Conservation (phyloP, 148 eudicot genomes). For the Persicaria tinctoria region DNA sequence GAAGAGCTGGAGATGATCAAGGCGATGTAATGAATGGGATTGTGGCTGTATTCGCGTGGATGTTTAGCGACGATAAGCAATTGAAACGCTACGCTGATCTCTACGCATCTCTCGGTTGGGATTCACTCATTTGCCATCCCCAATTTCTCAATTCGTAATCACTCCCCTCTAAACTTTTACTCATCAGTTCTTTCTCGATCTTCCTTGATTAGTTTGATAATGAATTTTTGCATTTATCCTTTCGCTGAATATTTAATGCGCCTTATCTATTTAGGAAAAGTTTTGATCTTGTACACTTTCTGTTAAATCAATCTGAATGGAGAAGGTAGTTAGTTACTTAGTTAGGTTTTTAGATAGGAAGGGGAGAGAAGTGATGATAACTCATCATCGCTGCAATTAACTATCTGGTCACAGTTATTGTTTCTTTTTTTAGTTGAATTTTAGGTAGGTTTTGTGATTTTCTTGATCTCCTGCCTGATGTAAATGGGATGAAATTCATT, state of each 20-base stretch:
- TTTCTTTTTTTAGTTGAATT: neutral
- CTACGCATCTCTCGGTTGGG: slow-evolving; percentile 82
- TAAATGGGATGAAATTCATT: no score
- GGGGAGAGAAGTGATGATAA: neutral
- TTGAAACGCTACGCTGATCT: slow-evolving; percentile 70
- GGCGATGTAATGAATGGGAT: slow-evolving; percentile 44
- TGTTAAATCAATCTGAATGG: no score
- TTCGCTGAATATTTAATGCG: neutral
- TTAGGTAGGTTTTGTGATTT: neutral
- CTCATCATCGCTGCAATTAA: neutral
- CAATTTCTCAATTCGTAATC: slow-evolving; percentile 86
- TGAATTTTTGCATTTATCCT: neutral
- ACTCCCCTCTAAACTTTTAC: neutral
- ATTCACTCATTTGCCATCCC: slow-evolving; percentile 77
- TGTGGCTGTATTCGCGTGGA: slow-evolving; percentile 84
- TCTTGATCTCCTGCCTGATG: neutral
- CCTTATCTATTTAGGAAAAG: neutral
- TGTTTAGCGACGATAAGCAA: slow-evolving; percentile 81
- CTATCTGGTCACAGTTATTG: no score
- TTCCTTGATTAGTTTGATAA: neutral
- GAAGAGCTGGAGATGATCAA: neutral
- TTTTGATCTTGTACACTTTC: no score
- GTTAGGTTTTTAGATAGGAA: no score
- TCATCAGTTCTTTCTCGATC: neutral
- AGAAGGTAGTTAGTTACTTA: no score